Evolutionary conservation across 805 yeast species (phyloP).

Genomic region (Kazachstania kunashirensis): DNA sequence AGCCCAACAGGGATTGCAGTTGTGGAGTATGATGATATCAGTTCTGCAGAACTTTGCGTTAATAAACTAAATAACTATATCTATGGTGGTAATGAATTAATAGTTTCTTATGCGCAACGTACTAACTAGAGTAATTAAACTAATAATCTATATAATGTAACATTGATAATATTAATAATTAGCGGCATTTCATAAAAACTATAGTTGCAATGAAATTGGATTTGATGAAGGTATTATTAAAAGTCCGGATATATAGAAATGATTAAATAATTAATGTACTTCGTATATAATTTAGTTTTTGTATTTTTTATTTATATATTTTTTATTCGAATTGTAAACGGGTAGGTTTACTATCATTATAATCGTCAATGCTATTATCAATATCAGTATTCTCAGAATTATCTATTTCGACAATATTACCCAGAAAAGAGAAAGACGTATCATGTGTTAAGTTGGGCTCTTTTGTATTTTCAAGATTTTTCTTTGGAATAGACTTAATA

Average conservation of each 20-base stretch:
- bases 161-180: background rate
- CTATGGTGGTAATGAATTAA: constrained; percentile 73
- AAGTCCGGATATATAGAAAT: too few species aligned
- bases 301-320: background rate
- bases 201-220: background rate
- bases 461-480: background rate
- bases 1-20: constrained; percentile 76
- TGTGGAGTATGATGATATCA: constrained; percentile 58
- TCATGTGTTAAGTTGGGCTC: constrained; percentile 19
- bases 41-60: constrained; percentile 65
- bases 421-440: constrained; percentile 39
- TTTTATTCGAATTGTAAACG: constrained; percentile 6
- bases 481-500: background rate
- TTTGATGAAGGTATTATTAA: too few species aligned
- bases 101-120: constrained; percentile 54
- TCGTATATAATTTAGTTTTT: too few species aligned
- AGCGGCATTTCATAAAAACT: background rate
- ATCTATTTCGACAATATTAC: constrained; percentile 20
- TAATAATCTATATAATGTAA: background rate
- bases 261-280: too few species aligned
- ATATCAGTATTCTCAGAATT: constrained; percentile 7
- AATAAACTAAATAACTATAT: constrained; percentile 64
- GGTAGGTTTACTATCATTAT: constrained; percentile 14
- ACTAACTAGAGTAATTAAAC: constrained; percentile 1
- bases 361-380: constrained; percentile 9